These are phyloP conservation scores for Lichtheimia ornata DNA, from an alignment of 371 early-diverging fungal genomes.

Conservation along the genomic window DNA sequence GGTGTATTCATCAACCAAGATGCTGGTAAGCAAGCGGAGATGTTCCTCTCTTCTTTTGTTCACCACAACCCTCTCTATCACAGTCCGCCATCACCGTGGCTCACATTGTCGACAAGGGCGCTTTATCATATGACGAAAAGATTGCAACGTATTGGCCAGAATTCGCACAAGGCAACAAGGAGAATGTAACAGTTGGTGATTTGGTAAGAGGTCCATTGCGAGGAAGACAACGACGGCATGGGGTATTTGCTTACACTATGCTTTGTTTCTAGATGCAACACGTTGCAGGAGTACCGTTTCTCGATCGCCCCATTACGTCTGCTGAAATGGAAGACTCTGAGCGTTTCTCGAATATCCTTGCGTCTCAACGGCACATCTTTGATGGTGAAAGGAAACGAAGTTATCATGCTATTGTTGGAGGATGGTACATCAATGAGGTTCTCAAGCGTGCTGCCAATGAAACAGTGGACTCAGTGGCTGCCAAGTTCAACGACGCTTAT, in stretches of 20 bases:
- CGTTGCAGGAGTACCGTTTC: slow-evolving; percentile 60
- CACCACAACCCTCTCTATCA: background rate
- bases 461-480: slow-evolving; percentile 59
- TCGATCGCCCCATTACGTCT: slow-evolving; percentile 49
- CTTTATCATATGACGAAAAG: slow-evolving; percentile 53
- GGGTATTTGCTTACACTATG: too few relatives aligned
- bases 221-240: background rate
- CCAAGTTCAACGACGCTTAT: slow-evolving; percentile 44
- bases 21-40: slow-evolving; percentile 35
- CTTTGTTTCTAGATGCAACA: slow-evolving; percentile 50
- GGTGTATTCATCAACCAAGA: slow-evolving; percentile 70
- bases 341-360: slow-evolving; percentile 42
- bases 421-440: slow-evolving; percentile 77
- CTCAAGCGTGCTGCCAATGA: slow-evolving; percentile 57
- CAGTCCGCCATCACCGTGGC: slow-evolving; percentile 58
- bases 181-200: slow-evolving; percentile 65
- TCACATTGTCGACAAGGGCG: slow-evolving; percentile 60
- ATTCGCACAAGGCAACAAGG: slow-evolving; percentile 74
- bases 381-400: slow-evolving; percentile 50
- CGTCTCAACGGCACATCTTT: slow-evolving; percentile 66
- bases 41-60: background rate
- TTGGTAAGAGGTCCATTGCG: slow-evolving; percentile 25
- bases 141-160: slow-evolving; percentile 77
- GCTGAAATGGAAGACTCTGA: slow-evolving; percentile 32
- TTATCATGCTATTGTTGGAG: slow-evolving; percentile 70